A percentile compares a stretch with the other conserved stretches of the same genome.
These are phyloP conservation scores for Neobulgaria alba DNA, from an alignment of 2,329 filamentous ascomycete species.

Conservation along the genomic window DNA sequence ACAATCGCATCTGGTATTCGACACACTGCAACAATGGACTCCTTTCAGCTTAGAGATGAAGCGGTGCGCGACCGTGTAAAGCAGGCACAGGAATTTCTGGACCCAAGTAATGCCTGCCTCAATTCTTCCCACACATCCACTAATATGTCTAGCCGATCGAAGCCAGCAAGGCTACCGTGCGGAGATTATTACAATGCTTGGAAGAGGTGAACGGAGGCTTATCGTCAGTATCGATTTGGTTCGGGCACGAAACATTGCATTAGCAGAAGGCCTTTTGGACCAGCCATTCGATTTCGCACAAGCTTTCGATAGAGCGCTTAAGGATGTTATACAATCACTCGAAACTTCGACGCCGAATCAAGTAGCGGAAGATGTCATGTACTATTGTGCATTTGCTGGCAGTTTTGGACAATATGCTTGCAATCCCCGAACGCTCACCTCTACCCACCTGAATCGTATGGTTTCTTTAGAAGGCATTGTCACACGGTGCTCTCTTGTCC, in stretches of 20 bases:
- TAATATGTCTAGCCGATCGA: constrained; percentile 25
- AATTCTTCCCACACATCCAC: constrained; percentile 7
- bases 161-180: constrained; percentile 64
- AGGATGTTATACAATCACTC: constrained; percentile 75
- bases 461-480: constrained; percentile 96
- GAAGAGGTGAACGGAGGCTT: constrained; percentile 56
- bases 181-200: constrained; percentile 73
- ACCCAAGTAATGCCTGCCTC: constrained; percentile 60
- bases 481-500: constrained; percentile 87
- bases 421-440: constrained; percentile 88
- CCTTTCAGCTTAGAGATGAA: constrained; percentile 71
- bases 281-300: constrained; percentile 81
- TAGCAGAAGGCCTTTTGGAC: constrained; percentile 70
- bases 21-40: constrained; percentile 48
- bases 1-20: neutral
- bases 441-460: constrained; percentile 88
- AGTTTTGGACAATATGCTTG: constrained; percentile 93
- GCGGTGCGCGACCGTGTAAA: constrained; percentile 76
- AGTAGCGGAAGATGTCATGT: constrained; percentile 68
- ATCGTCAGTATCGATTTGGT: constrained; percentile 83
- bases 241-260: constrained; percentile 73
- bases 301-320: constrained; percentile 85
- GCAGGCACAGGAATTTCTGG: constrained; percentile 84
- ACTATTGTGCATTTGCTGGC: constrained; percentile 95
- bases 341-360: constrained; percentile 69